Base-by-base conservation (phyloP, 139 green algal species). In the Chlamydomonas sp. region DNA sequence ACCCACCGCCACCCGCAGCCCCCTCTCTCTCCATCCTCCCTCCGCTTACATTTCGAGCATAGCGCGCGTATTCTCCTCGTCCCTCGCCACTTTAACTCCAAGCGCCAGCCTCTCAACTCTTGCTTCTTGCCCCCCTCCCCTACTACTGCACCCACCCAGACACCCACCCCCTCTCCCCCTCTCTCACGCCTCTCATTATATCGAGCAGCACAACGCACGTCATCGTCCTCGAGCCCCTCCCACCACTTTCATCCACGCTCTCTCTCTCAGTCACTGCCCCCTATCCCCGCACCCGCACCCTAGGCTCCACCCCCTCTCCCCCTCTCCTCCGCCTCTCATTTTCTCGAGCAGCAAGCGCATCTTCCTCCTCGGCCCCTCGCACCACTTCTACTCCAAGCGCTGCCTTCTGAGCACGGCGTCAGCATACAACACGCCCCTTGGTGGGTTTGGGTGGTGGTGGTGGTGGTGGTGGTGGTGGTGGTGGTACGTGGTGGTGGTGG, bases 331-430 rank as follows among this genome's bases (percentile, higher is more conserved):
- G n/a, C n/a, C n/a, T n/a, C n/a, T n/a, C n/a, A n/a, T n/a, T n/a
- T n/a, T n/a, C n/a, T n/a, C n/a, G n/a, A n/a, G n/a, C n/a, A n/a
- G n/a, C n/a, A n/a, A n/a, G n/a, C 84, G 90, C 3, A 73, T 97
- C 3, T 96, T 97, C 69, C 68, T 97, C 28, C 63, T 97, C 38
- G 93, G 93, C 2, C 93, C 93, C 16, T 94, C 83, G 0, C 93
- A 98, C 74, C 90, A 98, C 70, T 60, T 90, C 31, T 96, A 88
- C 79, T 85, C 75, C 0, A 82, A 84, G 22, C 73, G 82, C 16
- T 97, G 92, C 78, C 48, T 84, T 36, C 73, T 98, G 5, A 91
- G 88, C 0, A 48, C 48, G 2, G 76, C 81, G 20, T 38, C 61
- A 0, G 49, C 59, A 1, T 98, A 96, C 68, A 22, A 72, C 10